phyloP scores from a whole-genome alignment of 768 basidiomycete species.

The Fomitopsis serialis region DNA sequence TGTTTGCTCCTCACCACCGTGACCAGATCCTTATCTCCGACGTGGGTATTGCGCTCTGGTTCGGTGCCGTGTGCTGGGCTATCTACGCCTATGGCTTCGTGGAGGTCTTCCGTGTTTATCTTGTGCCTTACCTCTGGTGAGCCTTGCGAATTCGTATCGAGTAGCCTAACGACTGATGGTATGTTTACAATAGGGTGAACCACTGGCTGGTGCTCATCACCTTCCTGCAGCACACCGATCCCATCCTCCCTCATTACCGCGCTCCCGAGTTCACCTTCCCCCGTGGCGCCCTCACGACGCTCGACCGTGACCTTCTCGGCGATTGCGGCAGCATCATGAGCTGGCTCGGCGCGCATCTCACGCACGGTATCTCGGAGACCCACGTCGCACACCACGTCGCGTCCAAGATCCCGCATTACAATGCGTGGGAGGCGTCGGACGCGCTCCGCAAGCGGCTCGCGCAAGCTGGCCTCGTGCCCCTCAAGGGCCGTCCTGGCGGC shows the following conservation, averaged over 20 bases:
- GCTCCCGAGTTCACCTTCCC: slow-evolving; percentile 86
- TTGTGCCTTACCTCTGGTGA: slow-evolving; percentile 84
- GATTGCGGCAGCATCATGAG: slow-evolving; percentile 75
- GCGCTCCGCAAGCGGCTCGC: slow-evolving; percentile 75
- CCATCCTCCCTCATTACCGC: slow-evolving; percentile 90
- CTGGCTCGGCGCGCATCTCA: slow-evolving; percentile 80
- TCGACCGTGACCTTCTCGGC: slow-evolving; percentile 79
- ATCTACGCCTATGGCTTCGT: slow-evolving; percentile 59
- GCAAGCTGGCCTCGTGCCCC: slow-evolving; percentile 44
- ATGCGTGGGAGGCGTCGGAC: slow-evolving; percentile 89
- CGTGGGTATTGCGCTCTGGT: slow-evolving; percentile 73
- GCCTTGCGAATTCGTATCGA: slow-evolving; percentile 1
- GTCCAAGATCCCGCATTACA: slow-evolving; percentile 95
- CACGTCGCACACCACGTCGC: slow-evolving; percentile 89
- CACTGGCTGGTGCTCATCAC: slow-evolving; percentile 97
- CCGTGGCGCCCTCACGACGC: slow-evolving; percentile 87
- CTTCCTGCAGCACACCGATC: slow-evolving; percentile 98
- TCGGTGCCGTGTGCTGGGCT: slow-evolving; percentile 50
- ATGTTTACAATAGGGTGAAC: slow-evolving; percentile 57
- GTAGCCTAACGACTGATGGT: neutral
- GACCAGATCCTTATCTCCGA: slow-evolving; percentile 77
- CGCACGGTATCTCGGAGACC: slow-evolving; percentile 92
- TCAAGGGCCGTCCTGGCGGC: slow-evolving; percentile 71
- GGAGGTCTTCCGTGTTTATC: slow-evolving; percentile 73
- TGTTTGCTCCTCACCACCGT: slow-evolving; percentile 83